Conservation (phyloP, 2,329 filamentous ascomycete species). For the Mollisia scopiformis region DNA sequence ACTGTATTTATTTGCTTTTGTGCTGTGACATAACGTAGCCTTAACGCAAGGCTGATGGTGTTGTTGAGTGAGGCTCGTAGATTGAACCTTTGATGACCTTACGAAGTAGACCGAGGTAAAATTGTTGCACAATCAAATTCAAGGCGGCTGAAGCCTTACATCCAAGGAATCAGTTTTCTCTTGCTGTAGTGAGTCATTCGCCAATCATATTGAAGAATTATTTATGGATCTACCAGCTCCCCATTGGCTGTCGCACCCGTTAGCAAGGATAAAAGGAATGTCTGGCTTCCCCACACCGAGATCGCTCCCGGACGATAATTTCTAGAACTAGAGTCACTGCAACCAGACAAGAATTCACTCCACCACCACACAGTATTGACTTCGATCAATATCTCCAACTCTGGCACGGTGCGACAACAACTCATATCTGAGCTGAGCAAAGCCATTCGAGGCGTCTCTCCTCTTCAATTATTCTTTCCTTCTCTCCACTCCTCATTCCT, state of each 20-base stretch:
- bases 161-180: background rate
- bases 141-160: no score
- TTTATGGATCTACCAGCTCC: background rate
- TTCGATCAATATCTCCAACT: background rate
- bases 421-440: background rate
- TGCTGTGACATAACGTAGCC: no score
- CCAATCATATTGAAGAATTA: no score
- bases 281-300: constrained; percentile 17
- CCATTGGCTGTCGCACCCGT: background rate
- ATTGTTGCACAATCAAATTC: no score
- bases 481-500: constrained; percentile 7
- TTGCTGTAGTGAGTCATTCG: background rate
- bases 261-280: background rate
- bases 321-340: background rate
- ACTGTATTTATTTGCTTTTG: background rate
- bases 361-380: constrained; percentile 3
- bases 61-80: no score
- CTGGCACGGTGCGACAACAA: constrained; percentile 3
- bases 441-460: constrained; percentile 16
- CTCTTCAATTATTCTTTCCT: background rate
- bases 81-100: no score
- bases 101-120: no score
- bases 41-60: no score
- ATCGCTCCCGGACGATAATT: constrained; percentile 10
- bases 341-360: background rate